These are phyloP conservation scores for Saccharomycodes ludwigii DNA, from an alignment of 805 yeast genomes.

Conservation along the genomic window DNA sequence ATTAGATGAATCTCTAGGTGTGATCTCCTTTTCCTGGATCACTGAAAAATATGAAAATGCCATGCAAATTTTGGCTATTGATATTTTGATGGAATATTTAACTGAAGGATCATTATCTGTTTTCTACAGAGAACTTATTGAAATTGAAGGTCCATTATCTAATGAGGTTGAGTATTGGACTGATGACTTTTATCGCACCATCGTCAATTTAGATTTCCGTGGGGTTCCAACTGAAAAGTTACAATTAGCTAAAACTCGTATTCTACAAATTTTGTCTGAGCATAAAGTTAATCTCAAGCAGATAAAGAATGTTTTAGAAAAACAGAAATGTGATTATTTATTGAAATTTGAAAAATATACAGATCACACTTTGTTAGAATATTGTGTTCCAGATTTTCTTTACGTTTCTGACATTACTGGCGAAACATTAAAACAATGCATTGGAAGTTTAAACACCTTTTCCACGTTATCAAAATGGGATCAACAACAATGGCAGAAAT, in stretches of 20 bases:
- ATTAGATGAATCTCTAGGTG: constrained; percentile 74
- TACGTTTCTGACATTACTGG: constrained; percentile 64
- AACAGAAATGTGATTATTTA: constrained; percentile 48
- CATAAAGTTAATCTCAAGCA: constrained; percentile 55
- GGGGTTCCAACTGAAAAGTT: constrained; percentile 68
- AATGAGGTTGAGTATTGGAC: constrained; percentile 55
- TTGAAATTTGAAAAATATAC: constrained; percentile 52
- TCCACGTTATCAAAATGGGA: constrained; percentile 44
- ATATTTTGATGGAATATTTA: constrained; percentile 63
- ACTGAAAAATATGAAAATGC: constrained; percentile 55
- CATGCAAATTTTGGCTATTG: constrained; percentile 52
- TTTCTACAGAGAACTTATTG: constrained; percentile 58
- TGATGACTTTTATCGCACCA: constrained; percentile 57
- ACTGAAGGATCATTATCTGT: constrained; percentile 68
- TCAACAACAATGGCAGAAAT: constrained; percentile 48
- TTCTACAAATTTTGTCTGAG: constrained; percentile 36
- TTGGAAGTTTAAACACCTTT: constrained; percentile 45
- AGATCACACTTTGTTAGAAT: constrained; percentile 38
- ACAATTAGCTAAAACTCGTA: constrained; percentile 35
- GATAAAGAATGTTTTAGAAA: constrained; percentile 55
- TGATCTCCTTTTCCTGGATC: constrained; percentile 59
- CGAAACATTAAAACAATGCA: constrained; percentile 38
- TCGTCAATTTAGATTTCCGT: constrained; percentile 38
- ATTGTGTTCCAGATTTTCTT: constrained; percentile 65
- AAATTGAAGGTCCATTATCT: constrained; percentile 70